A percentile compares a stretch with the other conserved stretches of the same genome.
phyloP scores from a whole-genome alignment of 495 filamentous ascomycete genomes.

The Penicillium herquei region DNA sequence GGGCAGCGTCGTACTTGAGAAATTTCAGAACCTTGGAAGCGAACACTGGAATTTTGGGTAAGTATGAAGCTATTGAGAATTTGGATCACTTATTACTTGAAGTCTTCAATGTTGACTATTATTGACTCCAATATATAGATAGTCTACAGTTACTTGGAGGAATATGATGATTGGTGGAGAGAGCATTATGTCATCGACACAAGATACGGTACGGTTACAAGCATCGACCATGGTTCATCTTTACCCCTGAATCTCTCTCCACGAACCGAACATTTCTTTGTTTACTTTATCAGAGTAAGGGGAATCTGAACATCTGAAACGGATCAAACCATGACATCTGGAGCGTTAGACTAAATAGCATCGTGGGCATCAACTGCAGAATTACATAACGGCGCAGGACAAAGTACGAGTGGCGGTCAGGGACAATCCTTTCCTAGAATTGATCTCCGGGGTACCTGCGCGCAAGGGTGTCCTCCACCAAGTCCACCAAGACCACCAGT shows the following conservation, averaged over 20 bases:
- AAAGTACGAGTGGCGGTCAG: neutral
- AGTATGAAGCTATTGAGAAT: too few relatives aligned
- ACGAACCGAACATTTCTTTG: slow-evolving; percentile 19
- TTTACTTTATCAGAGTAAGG: slow-evolving; percentile 13
- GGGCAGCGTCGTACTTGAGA: too few relatives aligned
- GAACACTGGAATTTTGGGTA: too few relatives aligned
- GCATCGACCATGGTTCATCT: slow-evolving; percentile 35
- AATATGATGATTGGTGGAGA: neutral
- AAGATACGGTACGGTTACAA: neutral
- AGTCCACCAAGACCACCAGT: neutral
- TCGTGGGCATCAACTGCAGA: too few relatives aligned
- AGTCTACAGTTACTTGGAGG: neutral
- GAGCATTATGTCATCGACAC: slow-evolving; percentile 3
- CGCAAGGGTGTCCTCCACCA: slow-evolving; percentile 8
- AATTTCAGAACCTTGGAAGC: too few relatives aligned
- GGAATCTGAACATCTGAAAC: neutral
- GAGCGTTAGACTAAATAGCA: too few relatives aligned
- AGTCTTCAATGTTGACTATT: too few relatives aligned
- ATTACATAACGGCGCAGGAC: too few relatives aligned
- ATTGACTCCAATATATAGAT: neutral
- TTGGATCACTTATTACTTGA: too few relatives aligned
- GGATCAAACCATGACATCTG: too few relatives aligned
- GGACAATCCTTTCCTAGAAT: slow-evolving; percentile 6
- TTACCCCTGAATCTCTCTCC: slow-evolving; percentile 29
- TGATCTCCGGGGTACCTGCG: slow-evolving; percentile 18